Base-by-base conservation (phyloP, 1,284 basidiomycete genomes). In the Trichosporon asahii region DNA sequence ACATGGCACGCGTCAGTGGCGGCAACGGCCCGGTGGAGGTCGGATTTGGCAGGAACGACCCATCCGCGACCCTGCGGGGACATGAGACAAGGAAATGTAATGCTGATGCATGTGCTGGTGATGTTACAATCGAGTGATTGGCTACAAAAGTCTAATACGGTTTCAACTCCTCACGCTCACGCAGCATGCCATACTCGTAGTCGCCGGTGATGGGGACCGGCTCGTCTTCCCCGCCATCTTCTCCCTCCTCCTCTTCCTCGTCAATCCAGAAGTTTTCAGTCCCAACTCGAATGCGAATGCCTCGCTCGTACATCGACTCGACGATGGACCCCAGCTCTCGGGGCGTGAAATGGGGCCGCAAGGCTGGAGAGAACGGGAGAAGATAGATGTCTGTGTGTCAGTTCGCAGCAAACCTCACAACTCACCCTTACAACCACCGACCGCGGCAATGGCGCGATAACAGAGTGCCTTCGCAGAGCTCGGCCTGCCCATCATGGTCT, bases 221-320 rank as follows among this genome's bases (percentile, higher is more conserved):
- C 35, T 78, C 78, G 29, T 78, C 77, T 21, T 74, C 75, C 1
- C 88, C 88, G 49, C 82, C 84, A 27, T 81, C 82, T 3, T 82
- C 31, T 33, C 11, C 81, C 25, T 33, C 81, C 25, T 73, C 77
- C 18, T 79, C 85, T 9, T 73, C 75, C 40, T 76, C 79, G 72
- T 79, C 69, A 75, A 83, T 35, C 74, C 79, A 80, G 70, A 87
- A 87, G 64, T 88, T 88, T 35, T 93, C 91, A 74, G 93, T 78
- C 0, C 88, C 89, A 64, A 85, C 82, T 35, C 91, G 86, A 74
- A 92, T 82, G 21, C 94, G 88, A 18, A 96, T 82, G 0, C 90
- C 91, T 57, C 93, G 86, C 81, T 96, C 94, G 6, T 88, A 88
- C 90, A 95, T 94, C 11, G 89, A 87, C 69, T 93, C 90, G 40